These are phyloP conservation scores for Mycena alexandri DNA, from an alignment of 768 basidiomycete species.

Conservation along the genomic window DNA sequence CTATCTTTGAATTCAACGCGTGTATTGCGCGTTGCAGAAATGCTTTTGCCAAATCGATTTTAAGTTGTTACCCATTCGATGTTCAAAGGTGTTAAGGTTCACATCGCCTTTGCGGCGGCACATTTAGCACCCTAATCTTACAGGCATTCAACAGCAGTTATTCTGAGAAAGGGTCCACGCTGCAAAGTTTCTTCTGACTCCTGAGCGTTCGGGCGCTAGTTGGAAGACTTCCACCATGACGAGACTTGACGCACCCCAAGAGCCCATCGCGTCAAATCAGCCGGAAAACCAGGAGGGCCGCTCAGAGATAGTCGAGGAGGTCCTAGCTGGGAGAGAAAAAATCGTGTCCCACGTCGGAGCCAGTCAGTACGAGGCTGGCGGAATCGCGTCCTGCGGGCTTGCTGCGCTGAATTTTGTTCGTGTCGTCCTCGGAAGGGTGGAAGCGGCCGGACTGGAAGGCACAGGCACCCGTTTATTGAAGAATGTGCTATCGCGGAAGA, in stretches of 20 bases:
- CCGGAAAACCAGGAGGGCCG: neutral
- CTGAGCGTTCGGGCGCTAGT: slow-evolving; percentile 1
- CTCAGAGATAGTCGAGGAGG: slow-evolving; percentile 25
- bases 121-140: slow-evolving; percentile 5
- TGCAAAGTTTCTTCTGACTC: slow-evolving; percentile 13
- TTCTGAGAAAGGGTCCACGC: slow-evolving; percentile 8
- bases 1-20: slow-evolving; percentile 16
- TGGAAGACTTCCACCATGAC: slow-evolving; percentile 16
- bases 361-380: slow-evolving; percentile 66
- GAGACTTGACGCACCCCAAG: neutral
- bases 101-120: neutral
- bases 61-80: neutral
- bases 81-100: slow-evolving; percentile 3
- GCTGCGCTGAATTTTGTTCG: slow-evolving; percentile 76
- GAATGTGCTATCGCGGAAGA: slow-evolving; percentile 48
- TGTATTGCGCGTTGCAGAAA: slow-evolving; percentile 14
- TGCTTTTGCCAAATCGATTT: slow-evolving; percentile 3
- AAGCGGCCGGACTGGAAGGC: slow-evolving; percentile 44
- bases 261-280: neutral
- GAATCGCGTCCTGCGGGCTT: slow-evolving; percentile 72
- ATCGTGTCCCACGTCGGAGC: slow-evolving; percentile 63
- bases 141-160: slow-evolving; percentile 22
- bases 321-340: slow-evolving; percentile 48
- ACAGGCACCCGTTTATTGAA: slow-evolving; percentile 47
- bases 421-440: slow-evolving; percentile 56